phyloP scores from a whole-genome alignment of 176 grass and related monocot genomes.

The Leersia perrieri region DNA sequence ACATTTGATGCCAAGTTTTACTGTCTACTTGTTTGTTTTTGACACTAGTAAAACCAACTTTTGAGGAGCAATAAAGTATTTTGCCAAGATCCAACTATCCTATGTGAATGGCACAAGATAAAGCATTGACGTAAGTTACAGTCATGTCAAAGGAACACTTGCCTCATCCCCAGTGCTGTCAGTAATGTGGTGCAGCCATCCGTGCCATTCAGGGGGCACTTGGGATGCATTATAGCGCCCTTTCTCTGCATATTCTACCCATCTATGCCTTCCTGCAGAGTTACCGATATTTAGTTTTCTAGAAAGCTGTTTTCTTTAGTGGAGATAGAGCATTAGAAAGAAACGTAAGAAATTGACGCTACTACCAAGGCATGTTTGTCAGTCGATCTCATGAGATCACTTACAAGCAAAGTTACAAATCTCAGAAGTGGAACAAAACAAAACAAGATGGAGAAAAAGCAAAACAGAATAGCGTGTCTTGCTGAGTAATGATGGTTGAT shows the following conservation, averaged over 20 bases:
- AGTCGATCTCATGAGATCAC: background rate
- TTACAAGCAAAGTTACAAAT: conserved; percentile 9
- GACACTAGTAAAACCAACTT: no score
- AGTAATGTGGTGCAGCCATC: conserved; percentile 82
- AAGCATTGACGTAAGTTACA: background rate
- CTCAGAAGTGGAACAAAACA: background rate
- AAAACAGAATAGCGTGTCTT: background rate
- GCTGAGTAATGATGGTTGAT: no score
- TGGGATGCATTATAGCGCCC: conserved; percentile 90
- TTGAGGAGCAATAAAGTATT: background rate
- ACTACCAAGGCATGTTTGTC: background rate
- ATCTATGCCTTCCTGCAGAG: conserved; percentile 79
- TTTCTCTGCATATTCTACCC: conserved; percentile 88
- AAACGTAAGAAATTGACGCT: background rate
- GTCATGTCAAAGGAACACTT: background rate
- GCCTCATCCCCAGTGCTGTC: conserved; percentile 81
- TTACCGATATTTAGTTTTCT: conserved; percentile 19
- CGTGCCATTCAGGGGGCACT: conserved; percentile 93
- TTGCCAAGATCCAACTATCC: background rate
- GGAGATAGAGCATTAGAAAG: background rate
- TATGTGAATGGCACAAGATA: background rate
- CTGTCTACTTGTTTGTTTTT: background rate
- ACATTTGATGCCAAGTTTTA: background rate
- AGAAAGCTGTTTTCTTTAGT: background rate
- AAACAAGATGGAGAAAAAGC: background rate